phyloP scores from a whole-genome alignment of 2,329 filamentous ascomycete species.

The Talaromyces sp. region DNA sequence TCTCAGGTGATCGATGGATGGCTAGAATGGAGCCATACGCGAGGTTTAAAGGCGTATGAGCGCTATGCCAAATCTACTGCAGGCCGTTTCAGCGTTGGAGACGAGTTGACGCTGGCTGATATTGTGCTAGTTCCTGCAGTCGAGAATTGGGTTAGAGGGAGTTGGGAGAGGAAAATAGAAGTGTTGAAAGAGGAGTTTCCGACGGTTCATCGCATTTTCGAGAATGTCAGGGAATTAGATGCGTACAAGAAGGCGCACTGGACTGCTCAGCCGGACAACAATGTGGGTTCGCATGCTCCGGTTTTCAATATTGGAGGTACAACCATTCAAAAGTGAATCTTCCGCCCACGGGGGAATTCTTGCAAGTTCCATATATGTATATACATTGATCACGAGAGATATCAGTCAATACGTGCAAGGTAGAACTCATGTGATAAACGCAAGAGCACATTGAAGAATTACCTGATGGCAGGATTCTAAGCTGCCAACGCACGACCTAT shows the following conservation, averaged over 20 bases:
- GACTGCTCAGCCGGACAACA: constrained; percentile 49
- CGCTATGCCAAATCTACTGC: constrained; percentile 31
- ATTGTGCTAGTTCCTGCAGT: constrained; percentile 54
- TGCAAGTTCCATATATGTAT: too few species aligned
- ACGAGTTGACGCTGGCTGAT: constrained; percentile 55
- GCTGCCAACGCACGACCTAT: constrained; percentile 28
- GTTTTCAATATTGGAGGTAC: not conserved
- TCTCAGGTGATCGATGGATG: not conserved
- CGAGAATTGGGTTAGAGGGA: not conserved
- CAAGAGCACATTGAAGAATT: not conserved
- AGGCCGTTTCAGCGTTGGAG: constrained; percentile 52
- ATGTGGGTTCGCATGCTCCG: not conserved
- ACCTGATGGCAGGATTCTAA: not conserved
- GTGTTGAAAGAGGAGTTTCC: constrained; percentile 49
- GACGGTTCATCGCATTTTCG: constrained; percentile 42
- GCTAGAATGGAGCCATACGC: not conserved
- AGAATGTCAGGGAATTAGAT: constrained; percentile 44
- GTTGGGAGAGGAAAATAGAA: constrained; percentile 38
- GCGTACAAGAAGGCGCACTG: constrained; percentile 52
- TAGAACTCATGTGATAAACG: not conserved
- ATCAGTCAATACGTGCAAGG: not conserved
- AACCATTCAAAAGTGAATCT: not conserved
- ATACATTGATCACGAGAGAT: too few species aligned
- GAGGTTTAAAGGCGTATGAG: constrained; percentile 55
- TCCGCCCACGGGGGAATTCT: too few species aligned